Percentiles rank a stretch among this genome's conserved stretches.
These are phyloP conservation scores for Pachysandra terminalis DNA, from an alignment of 164 flowering plant genomes.

Conservation along the genomic window DNA sequence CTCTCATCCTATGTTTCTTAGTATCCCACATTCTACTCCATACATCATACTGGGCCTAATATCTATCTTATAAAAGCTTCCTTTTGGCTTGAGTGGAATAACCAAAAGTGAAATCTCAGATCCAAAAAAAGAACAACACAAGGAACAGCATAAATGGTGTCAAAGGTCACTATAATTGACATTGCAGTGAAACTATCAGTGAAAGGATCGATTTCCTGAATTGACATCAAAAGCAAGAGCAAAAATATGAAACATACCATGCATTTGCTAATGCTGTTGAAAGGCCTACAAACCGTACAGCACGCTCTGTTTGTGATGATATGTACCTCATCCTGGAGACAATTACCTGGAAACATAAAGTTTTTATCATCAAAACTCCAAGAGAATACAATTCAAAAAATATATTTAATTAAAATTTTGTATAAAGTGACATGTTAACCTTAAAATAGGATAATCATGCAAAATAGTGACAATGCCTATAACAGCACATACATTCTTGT, in stretches of 20 bases:
- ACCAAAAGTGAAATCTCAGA: not conserved
- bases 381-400: not conserved
- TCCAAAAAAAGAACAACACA: not conserved
- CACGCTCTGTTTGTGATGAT: slow-evolving; percentile 92
- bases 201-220: not conserved
- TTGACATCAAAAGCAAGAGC: not conserved
- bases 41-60: no score
- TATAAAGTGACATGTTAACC: no score
- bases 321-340: slow-evolving; percentile 99
- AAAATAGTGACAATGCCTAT: no score
- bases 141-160: not conserved
- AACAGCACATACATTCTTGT: no score
- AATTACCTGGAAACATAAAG: slow-evolving; percentile 64
- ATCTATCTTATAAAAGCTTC: no score
- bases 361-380: slow-evolving; percentile 6
- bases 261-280: slow-evolving; percentile 99
- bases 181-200: not conserved
- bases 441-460: no score
- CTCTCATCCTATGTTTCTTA: no score
- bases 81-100: no score
- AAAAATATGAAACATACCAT: slow-evolving; percentile 44
- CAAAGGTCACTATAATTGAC: not conserved
- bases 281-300: slow-evolving; percentile 91
- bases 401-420: no score
- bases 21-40: no score